Base-by-base conservation (phyloP, 73 alveolate genomes). In the Blepharisma japonicum region DNA sequence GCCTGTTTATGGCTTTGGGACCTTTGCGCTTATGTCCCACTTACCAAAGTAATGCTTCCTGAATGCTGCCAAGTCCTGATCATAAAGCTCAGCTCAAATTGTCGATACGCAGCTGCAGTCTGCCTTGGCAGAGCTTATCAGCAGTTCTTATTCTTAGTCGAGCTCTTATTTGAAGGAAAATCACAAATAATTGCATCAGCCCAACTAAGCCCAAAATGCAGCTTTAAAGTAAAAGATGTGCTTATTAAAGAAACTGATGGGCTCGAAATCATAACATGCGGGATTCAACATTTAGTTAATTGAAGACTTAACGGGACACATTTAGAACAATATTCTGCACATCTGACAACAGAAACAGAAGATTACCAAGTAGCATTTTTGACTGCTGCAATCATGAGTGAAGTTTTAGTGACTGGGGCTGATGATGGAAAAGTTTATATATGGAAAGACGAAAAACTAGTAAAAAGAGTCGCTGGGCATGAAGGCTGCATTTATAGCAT, bases 241-340 rank as follows among this genome's bases (percentile, higher is more conserved):
- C 95, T 90, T 54, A 94, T 96, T 87, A 87, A 84, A 55, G 97
- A 97, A 32, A 90, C 87, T 27, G 80, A 91, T 56, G 92, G 92
- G n/a, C 85, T 94, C 48, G 89, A 87, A 79, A 94, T 96, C 83
- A 92, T 92, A 48, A 94, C 99, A 4, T 91, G 98, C 84, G 99
- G 99, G 5, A 87, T 94, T 14, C 91, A 96, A 76, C 99, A 96
- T 78, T 81, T 96, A 83, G 80, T 96, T 7, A 79, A 89, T 67
- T 96, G 99, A 99, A 79, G 84, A 61, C 80, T 88, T 42, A 87
- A 88, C 77, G 96, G 97, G 21, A 53, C 81, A 72, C 81, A 85
- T 83, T 76, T 94, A 6, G 97, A 94, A 81, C 72, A 84, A 72
- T 71, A 77, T 45, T 77, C 85, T n/a, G 89, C 27, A 38, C n/a